phyloP scores from a whole-genome alignment of 306 rosid species.

The Castanospermum australe region DNA sequence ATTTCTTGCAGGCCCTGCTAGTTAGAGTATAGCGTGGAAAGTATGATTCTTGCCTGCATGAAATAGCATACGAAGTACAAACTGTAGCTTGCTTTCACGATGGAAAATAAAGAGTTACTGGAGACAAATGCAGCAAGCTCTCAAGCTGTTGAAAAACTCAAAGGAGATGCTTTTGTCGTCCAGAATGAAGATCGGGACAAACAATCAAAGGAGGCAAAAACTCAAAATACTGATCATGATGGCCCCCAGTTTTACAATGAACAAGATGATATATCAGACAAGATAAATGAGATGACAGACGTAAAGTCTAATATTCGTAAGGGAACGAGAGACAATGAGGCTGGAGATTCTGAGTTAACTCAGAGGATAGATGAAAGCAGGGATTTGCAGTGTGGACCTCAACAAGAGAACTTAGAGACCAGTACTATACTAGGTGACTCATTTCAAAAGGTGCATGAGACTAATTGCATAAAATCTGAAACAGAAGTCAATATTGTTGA shows the following conservation, averaged over 20 bases:
- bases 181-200: conserved; percentile 33
- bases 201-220: conserved; percentile 30
- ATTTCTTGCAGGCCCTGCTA: conserved; percentile 23
- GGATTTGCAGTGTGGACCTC: conserved; percentile 21
- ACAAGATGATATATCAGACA: conserved; percentile 22
- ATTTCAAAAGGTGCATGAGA: background rate
- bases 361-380: conserved; percentile 12
- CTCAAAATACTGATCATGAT: conserved; percentile 27
- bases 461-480: conserved; percentile 25
- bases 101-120: conserved; percentile 41
- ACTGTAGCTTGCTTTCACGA: conserved; percentile 29
- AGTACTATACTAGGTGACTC: conserved; percentile 6
- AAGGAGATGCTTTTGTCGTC: conserved; percentile 26
- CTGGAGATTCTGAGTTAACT: conserved; percentile 17
- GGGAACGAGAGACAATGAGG: background rate
- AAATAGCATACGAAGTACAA: conserved; percentile 12
- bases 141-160: conserved; percentile 36
- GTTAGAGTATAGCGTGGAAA: background rate
- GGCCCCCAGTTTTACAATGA: conserved; percentile 5
- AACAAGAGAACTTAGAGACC: conserved; percentile 28
- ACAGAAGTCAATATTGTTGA: conserved; percentile 11
- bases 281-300: background rate
- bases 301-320: conserved; percentile 14
- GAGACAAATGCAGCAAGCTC: conserved; percentile 31
- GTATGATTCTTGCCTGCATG: conserved; percentile 4